Percentiles rank a stretch among this genome's conserved stretches.
Evolutionary conservation across 495 filamentous ascomycete genomes (phyloP).

Genomic region (Daldinia decipiens): DNA sequence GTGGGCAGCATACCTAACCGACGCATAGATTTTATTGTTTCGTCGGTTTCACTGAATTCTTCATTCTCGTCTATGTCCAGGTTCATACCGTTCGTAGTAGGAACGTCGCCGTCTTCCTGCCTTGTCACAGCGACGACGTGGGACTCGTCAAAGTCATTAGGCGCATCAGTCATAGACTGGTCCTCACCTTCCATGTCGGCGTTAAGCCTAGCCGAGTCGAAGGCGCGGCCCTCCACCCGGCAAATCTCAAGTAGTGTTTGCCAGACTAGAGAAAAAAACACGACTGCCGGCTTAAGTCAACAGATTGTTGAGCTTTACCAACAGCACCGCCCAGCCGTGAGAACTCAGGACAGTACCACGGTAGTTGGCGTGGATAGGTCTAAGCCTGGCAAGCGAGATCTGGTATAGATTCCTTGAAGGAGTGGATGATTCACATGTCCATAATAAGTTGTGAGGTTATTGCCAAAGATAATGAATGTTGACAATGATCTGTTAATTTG

Average conservation of each 20-base stretch:
- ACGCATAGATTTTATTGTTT: slow-evolving; percentile 23
- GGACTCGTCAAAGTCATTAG: slow-evolving; percentile 52
- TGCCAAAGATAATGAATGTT: neutral
- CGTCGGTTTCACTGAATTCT: slow-evolving; percentile 20
- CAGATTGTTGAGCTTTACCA: slow-evolving; percentile 11
- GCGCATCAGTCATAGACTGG: slow-evolving; percentile 49
- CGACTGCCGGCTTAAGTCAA: neutral
- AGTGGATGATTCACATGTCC: neutral
- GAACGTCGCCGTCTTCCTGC: slow-evolving; percentile 32
- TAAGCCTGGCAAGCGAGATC: neutral
- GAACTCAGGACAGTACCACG: neutral
- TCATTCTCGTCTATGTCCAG: slow-evolving; percentile 48
- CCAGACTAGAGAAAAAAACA: neutral
- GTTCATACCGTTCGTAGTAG: slow-evolving; percentile 43
- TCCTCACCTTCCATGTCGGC: slow-evolving; percentile 55
- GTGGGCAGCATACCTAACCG: slow-evolving; percentile 64
- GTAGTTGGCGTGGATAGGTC: neutral
- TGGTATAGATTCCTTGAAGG: slow-evolving; percentile 1
- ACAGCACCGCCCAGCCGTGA: neutral
- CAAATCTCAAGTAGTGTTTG: neutral
- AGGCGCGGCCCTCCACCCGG: slow-evolving; percentile 1
- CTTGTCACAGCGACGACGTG: slow-evolving; percentile 15
- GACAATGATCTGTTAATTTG: slow-evolving; percentile 7
- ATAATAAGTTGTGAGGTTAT: neutral
- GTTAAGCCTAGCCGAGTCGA: neutral